phyloP scores from a whole-genome alignment of 345 rosid species.

The Acer negundo region DNA sequence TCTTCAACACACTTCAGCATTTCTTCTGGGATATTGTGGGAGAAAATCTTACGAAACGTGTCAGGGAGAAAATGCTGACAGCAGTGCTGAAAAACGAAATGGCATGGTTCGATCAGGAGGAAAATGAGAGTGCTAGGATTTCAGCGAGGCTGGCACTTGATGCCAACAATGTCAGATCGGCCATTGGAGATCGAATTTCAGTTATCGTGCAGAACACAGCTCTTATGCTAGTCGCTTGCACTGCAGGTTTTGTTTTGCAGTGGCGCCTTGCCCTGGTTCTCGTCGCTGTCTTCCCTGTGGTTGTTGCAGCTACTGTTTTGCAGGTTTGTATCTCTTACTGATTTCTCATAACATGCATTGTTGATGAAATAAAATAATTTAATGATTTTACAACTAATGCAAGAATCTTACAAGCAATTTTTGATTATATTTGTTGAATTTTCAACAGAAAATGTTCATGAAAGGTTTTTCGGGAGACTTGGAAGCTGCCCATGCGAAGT shows the following conservation, averaged over 20 bases:
- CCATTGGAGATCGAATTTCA: slow-evolving; percentile 94
- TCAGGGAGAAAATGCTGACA: slow-evolving; percentile 87
- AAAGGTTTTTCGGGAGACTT: slow-evolving; percentile 93
- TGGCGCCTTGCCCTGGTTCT: slow-evolving; percentile 99
- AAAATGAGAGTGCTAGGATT: slow-evolving; percentile 91
- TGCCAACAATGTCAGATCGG: slow-evolving; percentile 97
- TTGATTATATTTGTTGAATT: slow-evolving; percentile 15
- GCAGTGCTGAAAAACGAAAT: slow-evolving; percentile 91
- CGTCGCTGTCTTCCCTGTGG: slow-evolving; percentile 90
- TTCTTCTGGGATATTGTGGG: slow-evolving; percentile 98
- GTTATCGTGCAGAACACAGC: slow-evolving; percentile 97
- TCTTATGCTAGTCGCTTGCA: slow-evolving; percentile 93
- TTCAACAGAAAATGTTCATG: slow-evolving; percentile 96
- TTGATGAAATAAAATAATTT: background rate
- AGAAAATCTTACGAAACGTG: slow-evolving; percentile 95
- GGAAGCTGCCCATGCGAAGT: slow-evolving; percentile 92
- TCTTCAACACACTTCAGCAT: slow-evolving; percentile 95
- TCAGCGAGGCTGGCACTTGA: slow-evolving; percentile 91
- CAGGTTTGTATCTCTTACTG: slow-evolving; percentile 57
- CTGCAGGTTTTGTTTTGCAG: slow-evolving; percentile 93
- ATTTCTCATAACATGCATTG: slow-evolving; percentile 1
- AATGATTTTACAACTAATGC: background rate
- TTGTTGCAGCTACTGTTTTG: slow-evolving; percentile 96
- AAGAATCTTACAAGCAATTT: background rate
- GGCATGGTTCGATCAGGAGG: slow-evolving; percentile 99